Evolutionary conservation across 2,329 filamentous ascomycete genomes (phyloP).

Genomic region (Didymella pomorum): DNA sequence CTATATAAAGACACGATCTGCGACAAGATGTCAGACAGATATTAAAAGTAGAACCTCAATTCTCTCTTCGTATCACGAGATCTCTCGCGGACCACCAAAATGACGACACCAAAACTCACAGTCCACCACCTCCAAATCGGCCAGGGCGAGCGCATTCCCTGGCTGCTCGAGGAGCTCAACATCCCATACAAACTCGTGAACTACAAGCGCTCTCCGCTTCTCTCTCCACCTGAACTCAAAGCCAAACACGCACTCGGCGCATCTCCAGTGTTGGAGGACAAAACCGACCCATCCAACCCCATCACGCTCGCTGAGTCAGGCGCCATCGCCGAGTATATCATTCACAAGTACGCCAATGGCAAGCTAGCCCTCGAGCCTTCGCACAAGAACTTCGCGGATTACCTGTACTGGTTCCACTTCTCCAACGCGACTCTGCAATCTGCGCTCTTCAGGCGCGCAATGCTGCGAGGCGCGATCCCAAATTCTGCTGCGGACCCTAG

Average conservation of each 20-base stretch:
- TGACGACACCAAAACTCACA: conserved; percentile 40
- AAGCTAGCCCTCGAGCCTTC: conserved; percentile 57
- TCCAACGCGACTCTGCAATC: conserved; percentile 54
- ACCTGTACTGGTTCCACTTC: conserved; percentile 72
- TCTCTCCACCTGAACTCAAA: conserved; percentile 45
- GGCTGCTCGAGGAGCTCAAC: conserved; percentile 70
- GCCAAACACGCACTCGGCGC: conserved; percentile 57
- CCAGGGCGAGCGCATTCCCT: conserved; percentile 70
- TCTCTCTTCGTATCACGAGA: neutral
- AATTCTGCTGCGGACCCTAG: conserved; percentile 46
- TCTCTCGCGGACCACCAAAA: conserved; percentile 8
- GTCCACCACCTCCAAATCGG: conserved; percentile 55
- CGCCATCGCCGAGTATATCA: conserved; percentile 70
- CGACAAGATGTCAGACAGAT: neutral
- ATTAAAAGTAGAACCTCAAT: too few relatives aligned
- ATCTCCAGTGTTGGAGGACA: conserved; percentile 68
- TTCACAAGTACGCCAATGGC: conserved; percentile 59
- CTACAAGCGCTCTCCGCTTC: conserved; percentile 58
- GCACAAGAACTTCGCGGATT: conserved; percentile 64
- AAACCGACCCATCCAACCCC: conserved; percentile 51
- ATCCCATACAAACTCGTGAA: conserved; percentile 62
- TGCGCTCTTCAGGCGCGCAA: conserved; percentile 42
- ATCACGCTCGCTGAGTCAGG: conserved; percentile 66
- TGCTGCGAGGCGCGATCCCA: conserved; percentile 38
- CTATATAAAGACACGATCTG: conserved; percentile 12